These are phyloP conservation scores for Davidsoniella neocaledoniae DNA, from an alignment of 2,329 filamentous ascomycete genomes.

Conservation along the genomic window DNA sequence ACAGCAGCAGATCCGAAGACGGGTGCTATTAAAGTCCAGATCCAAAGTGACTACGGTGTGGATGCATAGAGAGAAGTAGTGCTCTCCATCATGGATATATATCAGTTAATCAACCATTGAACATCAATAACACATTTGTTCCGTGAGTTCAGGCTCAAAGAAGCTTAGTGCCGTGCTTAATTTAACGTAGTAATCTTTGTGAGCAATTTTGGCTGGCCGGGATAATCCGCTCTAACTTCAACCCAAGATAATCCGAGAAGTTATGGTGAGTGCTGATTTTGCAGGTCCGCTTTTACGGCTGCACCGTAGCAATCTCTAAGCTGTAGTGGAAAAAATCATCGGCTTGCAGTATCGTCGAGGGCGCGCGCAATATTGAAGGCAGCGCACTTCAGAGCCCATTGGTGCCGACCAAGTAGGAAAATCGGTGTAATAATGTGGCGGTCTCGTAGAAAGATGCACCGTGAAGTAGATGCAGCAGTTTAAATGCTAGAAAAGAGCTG, in stretches of 20 bases:
- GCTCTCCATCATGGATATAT: too few relatives aligned
- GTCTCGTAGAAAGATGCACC: too few relatives aligned
- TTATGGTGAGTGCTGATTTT: not conserved
- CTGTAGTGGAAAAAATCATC: too few relatives aligned
- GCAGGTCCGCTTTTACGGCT: not conserved
- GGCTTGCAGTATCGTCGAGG: too few relatives aligned
- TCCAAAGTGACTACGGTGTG: constrained; percentile 40
- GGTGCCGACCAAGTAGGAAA: too few relatives aligned
- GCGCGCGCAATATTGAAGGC: too few relatives aligned
- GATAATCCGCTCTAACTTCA: constrained; percentile 6
- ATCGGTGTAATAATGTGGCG: too few relatives aligned
- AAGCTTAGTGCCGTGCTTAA: not conserved
- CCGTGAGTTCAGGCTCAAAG: not conserved
- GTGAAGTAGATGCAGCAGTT: too few relatives aligned
- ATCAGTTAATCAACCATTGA: too few relatives aligned
- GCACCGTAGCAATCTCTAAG: not conserved
- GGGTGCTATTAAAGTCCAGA: constrained; percentile 95
- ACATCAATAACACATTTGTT: too few relatives aligned
- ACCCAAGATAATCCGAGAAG: constrained; percentile 8
- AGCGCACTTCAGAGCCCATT: too few relatives aligned
- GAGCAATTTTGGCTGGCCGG: not conserved
- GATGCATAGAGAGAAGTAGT: constrained; percentile 1
- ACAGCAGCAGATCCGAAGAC: constrained; percentile 76
- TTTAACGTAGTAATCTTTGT: not conserved
- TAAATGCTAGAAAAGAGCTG: too few relatives aligned